Base-by-base conservation (phyloP, 257 asterid species). In the Orobanche coerulescens region DNA sequence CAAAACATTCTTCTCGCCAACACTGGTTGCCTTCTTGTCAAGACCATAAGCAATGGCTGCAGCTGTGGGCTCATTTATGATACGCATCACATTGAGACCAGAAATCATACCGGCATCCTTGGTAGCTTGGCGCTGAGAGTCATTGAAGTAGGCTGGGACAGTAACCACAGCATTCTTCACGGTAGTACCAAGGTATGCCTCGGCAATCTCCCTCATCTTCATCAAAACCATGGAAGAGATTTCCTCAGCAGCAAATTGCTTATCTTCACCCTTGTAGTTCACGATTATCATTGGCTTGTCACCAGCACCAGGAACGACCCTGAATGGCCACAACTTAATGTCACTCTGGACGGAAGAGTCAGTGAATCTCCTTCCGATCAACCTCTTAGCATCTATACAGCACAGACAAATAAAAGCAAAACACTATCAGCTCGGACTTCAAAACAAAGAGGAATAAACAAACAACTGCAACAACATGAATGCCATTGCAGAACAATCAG, bases 1-100 rank as follows among this genome's bases (percentile, higher is more conserved):
- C 78, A 79, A 43, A 19, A 79, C 82, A 43, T 79, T 76, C 68
- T 79, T 79, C 67, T 80, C 86, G 0, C 86, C 86, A 1, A 77
- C 83, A 24, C 83, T 80, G 25, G 86, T 77, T 0, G 86, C 86
- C 62, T 80, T 80, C 69, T 81, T 81, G 78, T 77, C 86, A 18
- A 77, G 81, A 64, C 81, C 83, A 13, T 77, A 81, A 5, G 83
- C 83, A 67, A 81, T 81, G 34, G 83, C 81, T 0, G 86, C 83
- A 43, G 81, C 83, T 0, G 86, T 81, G 6, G 86, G 86, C 69
- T 80, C 82, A 18, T 79, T 79, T 52, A 79, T 79, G 61, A 75
- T 73, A 33, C 84, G 75, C 75, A 79, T 62, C 30, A 75, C 84
- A 55, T 78, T 79, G 16, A 79, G 79, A 19, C 84, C 84, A 30